Conservation (phyloP, 2,329 filamentous ascomycete species). For the Cladosporium sp. region DNA sequence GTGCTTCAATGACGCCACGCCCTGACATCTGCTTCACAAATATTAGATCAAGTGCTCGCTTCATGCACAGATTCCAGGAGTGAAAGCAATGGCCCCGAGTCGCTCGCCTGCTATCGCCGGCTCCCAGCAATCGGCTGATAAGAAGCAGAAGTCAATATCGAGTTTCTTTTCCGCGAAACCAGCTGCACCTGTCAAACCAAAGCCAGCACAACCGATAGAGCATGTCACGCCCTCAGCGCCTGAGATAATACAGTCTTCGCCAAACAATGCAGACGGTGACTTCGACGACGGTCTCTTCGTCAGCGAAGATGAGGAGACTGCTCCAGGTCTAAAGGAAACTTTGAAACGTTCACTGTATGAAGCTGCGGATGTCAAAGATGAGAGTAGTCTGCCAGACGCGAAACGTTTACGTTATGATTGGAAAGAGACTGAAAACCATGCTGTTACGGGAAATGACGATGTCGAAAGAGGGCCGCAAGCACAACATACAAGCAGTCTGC, state of each 20-base stretch:
- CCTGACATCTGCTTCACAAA: not conserved
- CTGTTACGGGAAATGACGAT: not conserved
- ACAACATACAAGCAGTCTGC: slow-evolving; percentile 1
- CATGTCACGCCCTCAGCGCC: not conserved
- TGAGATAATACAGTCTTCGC: not conserved
- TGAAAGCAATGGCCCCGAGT: not conserved
- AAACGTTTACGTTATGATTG: slow-evolving; percentile 17
- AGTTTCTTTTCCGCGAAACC: slow-evolving; percentile 31
- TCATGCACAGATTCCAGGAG: not conserved
- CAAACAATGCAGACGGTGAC: slow-evolving; percentile 9
- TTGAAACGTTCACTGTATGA: slow-evolving; percentile 1
- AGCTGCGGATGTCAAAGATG: slow-evolving; percentile 6
- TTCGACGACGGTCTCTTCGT: slow-evolving; percentile 23
- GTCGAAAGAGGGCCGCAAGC: not conserved
- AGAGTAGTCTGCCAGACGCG: slow-evolving; percentile 18
- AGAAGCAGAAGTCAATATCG: slow-evolving; percentile 78
- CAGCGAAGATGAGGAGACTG: slow-evolving; percentile 35
- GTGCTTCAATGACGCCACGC: not conserved
- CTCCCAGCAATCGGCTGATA: slow-evolving; percentile 37
- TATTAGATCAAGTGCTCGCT: not conserved
- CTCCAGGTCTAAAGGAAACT: slow-evolving; percentile 35
- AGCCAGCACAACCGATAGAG: slow-evolving; percentile 17
- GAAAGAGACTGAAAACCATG: slow-evolving; percentile 5
- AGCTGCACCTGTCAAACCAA: slow-evolving; percentile 22
- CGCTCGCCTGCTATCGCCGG: not conserved